Conservation (phyloP, 2,329 filamentous ascomycete species). For the Microcyclosporella mali region DNA sequence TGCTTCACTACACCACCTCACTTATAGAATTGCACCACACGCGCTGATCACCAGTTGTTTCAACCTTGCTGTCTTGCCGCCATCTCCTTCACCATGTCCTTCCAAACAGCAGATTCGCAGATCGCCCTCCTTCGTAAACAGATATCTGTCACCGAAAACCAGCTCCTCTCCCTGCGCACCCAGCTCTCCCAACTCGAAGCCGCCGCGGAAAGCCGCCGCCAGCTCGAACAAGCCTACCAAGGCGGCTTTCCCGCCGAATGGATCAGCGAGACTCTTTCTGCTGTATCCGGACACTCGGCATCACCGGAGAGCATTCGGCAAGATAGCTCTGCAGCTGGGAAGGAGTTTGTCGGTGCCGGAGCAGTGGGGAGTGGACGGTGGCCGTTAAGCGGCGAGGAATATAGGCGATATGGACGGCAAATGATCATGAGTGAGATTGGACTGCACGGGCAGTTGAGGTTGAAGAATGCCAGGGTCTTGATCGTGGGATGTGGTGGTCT, state of each 20-base stretch:
- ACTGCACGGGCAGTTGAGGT: constrained; percentile 66
- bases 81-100: constrained; percentile 6
- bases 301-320: constrained; percentile 17
- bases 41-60: too few relatives aligned
- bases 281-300: constrained; percentile 19
- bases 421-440: constrained; percentile 82
- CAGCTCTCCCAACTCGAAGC: constrained; percentile 40
- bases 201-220: constrained; percentile 22
- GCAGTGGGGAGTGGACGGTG: constrained; percentile 41
- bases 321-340: constrained; percentile 12
- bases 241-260: constrained; percentile 40
- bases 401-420: constrained; percentile 81
- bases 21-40: neutral
- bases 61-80: neutral
- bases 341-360: constrained; percentile 14
- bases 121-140: constrained; percentile 38
- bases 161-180: constrained; percentile 35
- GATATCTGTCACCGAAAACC: constrained; percentile 38
- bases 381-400: constrained; percentile 68
- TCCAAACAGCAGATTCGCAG: constrained; percentile 19
- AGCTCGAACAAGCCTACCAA: constrained; percentile 26
- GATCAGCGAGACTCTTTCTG: constrained; percentile 37
- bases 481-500: constrained; percentile 84
- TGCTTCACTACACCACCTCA: neutral
- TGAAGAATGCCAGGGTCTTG: constrained; percentile 66